Conservation (phyloP, 257 asterid genomes). For the Pogostemon cablin region DNA sequence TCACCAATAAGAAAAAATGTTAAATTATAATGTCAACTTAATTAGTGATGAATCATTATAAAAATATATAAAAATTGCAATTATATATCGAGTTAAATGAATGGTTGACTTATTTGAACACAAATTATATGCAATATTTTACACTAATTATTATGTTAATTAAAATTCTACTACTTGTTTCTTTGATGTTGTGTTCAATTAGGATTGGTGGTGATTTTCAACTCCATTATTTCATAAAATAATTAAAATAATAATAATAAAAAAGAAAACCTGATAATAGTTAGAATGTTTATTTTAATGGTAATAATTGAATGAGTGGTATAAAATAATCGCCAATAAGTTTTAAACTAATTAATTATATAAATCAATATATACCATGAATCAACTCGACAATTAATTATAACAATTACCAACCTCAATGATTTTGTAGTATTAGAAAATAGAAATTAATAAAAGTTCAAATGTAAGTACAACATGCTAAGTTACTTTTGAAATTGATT, state of each 20-base stretch:
- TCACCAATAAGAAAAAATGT: background rate
- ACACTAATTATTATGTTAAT: constrained; percentile 27
- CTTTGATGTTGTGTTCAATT: constrained; percentile 19
- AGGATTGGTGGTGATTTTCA: background rate
- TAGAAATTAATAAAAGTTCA: no score
- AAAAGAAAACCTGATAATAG: background rate
- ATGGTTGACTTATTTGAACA: constrained; percentile 1
- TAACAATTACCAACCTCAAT: no score
- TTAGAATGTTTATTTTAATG: constrained; percentile 8
- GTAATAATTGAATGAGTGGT: constrained; percentile 21
- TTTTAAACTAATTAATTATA: background rate
- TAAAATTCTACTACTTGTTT: constrained; percentile 34
- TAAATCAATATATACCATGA: background rate
- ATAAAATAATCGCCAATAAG: background rate
- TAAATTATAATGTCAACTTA: constrained; percentile 7
- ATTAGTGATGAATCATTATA: background rate
- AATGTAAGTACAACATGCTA: no score
- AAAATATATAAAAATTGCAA: background rate
- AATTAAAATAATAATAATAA: background rate
- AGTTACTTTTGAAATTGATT: no score
- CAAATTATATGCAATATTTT: constrained; percentile 18
- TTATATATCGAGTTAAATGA: background rate
- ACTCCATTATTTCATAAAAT: constrained; percentile 2
- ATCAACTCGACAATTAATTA: no score
- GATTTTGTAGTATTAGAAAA: no score